Evolutionary conservation across 1,284 basidiomycete species (phyloP), one percentile per base, ranked within the genome.

Genomic region (Cutaneotrichosporon mucoides): DNA sequence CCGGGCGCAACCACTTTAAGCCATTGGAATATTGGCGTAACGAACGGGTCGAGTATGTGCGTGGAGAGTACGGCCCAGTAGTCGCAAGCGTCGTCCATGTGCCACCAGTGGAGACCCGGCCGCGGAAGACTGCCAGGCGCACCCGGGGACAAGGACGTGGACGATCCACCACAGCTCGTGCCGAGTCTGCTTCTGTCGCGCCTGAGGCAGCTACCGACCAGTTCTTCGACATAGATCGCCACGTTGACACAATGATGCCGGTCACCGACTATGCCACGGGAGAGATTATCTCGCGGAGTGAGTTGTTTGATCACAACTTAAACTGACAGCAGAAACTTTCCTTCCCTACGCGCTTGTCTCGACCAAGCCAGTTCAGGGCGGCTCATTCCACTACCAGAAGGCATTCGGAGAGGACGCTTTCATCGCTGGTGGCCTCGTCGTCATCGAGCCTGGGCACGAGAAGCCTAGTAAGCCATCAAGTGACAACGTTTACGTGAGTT

Each of bases 1-100:
- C 89, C 36, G 82, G 81, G 51, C 86, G 94, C 16, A 81, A 84
- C 56, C 85, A 87, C 12, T 87, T 86, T 68, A 80, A 81, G 50
- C 96, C 95, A 2, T 81, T 99, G 35, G 88, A 92, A 43, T 96
- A 83, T 80, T 99, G 96, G 96, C 85, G 91, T n/a, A 86, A 86
- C 65, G 95, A 99, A 76, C 88, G 86, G 62, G 84, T 92, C 34
- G 86, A 93, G 6, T 97, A 92, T 68, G 86, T 85, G 5, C 60
- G 56, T 16, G 73, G 79, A 12, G 79, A 84, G 11, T 80, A 84
- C n/a, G 85, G 88, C 7, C 86, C 93, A 1, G 86, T 86, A 43
- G 89, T 96, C 72, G 86, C 86, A 66, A 88, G 88, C 66, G 88
- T 97, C 57, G 79, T 90, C 13, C 61, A 52, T 34, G 38, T 54